Base-by-base conservation (phyloP, 1,284 basidiomycete genomes). In the Sporisorium exsertum region DNA sequence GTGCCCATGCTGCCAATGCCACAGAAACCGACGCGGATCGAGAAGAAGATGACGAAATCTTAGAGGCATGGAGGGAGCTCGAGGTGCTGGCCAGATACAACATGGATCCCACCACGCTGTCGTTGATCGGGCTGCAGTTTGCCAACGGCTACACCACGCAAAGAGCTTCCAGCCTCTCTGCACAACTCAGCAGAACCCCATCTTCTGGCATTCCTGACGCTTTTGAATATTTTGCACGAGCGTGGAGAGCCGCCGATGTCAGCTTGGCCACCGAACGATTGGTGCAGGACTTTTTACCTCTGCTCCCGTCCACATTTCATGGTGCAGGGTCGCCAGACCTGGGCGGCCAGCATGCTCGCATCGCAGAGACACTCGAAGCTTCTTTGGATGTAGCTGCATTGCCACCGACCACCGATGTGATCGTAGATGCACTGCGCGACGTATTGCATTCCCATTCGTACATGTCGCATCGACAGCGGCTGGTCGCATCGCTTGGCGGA, bases 71-170 rank as follows among this genome's bases (percentile, higher is more conserved):
- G 62, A 68, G 61, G 50, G 75, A 77, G 61, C 63, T 73, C 33
- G 56, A 73, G 26, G 46, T 62, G 12, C 52, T 71, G 32, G 73
- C 77, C 7, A 61, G 60, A 13, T 81, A 70, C 68, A 78, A 81
- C 47, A 79, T 79, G 79, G 79, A 81, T 18, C 79, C 79, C 2
- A 79, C 73, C 29, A 79, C 73, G 1, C 63, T 81, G 15, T 76
- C 77, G 10, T 47, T 81, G 45, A 79, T 81, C 29, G 79, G 77
- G 5, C 54, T 77, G 24, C 79, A 79, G 27, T 58, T 64, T 22
- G 58, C 67, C 26, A 60, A 77, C 40, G 40, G 65, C 15, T 58
- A 61, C 45, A 63, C 33, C 33, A 15, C 56, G 13, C 56, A 33
- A 24, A 24, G 46, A 29, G 24, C 54, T 33, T 62, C 52, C 9